phyloP scores from a whole-genome alignment of 2,329 filamentous ascomycete species.

The Fusarium sp. region DNA sequence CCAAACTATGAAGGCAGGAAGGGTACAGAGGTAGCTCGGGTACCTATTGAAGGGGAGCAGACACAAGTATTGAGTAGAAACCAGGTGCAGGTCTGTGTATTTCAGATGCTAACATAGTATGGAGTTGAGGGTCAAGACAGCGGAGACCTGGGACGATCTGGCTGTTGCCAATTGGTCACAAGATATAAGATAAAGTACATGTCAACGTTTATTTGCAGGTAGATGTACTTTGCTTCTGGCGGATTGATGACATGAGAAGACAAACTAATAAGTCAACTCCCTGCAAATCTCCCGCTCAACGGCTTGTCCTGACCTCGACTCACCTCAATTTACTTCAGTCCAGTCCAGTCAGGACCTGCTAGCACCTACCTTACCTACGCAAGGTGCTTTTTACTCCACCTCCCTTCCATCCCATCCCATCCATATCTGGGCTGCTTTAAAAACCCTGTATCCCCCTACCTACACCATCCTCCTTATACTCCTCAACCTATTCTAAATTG shows the following conservation, averaged over 20 bases:
- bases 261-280: not conserved
- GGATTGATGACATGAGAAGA: constrained; percentile 15
- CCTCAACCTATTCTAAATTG: not conserved
- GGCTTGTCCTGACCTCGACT: constrained; percentile 28
- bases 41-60: not conserved
- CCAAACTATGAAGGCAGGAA: not conserved
- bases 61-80: constrained; percentile 37
- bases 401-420: constrained; percentile 38
- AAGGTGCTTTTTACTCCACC: constrained; percentile 36
- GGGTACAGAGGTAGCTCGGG: not conserved
- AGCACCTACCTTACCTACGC: constrained; percentile 27
- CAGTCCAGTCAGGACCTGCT: constrained; percentile 4
- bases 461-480: not conserved
- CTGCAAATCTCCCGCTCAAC: constrained; percentile 33
- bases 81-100: not conserved
- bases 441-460: constrained; percentile 35
- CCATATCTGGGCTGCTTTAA: constrained; percentile 33
- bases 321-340: not conserved
- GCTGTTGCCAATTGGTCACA: constrained; percentile 33
- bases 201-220: constrained; percentile 11
- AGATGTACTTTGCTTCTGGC: constrained; percentile 32
- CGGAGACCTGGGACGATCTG: constrained; percentile 23
- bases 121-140: constrained; percentile 22
- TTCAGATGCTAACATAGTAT: not conserved
- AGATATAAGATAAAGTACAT: constrained; percentile 18